A percentile compares a stretch with the other conserved stretches of the same genome.
Conservation (phyloP, 306 rosid genomes). For the Pyrus bretschneideri region DNA sequence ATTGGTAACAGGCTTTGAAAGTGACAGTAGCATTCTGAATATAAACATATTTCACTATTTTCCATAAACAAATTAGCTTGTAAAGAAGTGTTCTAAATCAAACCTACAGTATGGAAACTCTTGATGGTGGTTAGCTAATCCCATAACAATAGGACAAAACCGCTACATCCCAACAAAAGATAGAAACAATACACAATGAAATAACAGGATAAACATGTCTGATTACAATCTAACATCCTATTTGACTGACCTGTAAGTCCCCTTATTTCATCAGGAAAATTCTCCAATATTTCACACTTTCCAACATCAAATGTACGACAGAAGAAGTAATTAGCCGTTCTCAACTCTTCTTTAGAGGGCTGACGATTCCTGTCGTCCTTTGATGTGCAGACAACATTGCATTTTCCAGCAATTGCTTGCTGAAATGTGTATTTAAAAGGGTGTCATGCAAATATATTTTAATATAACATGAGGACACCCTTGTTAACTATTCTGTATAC, state of each 20-base stretch:
- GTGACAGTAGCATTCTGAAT: not conserved
- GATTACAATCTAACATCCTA: not conserved
- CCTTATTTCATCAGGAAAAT: slow-evolving; percentile 35
- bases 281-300: slow-evolving; percentile 12
- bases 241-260: slow-evolving; percentile 41
- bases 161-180: not conserved
- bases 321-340: slow-evolving; percentile 42
- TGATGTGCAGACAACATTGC: slow-evolving; percentile 54
- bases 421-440: slow-evolving; percentile 18
- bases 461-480: not conserved
- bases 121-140: not conserved
- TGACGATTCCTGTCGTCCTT: slow-evolving; percentile 51
- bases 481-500: not conserved
- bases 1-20: not conserved
- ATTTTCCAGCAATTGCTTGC: slow-evolving; percentile 51
- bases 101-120: not conserved
- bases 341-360: slow-evolving; percentile 37
- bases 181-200: not conserved
- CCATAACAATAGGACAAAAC: not conserved
- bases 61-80: no score
- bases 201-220: not conserved
- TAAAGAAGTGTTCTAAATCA: not conserved
- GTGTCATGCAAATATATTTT: not conserved
- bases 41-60: no score
- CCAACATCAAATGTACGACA: slow-evolving; percentile 38